Evolutionary conservation across 148 eudicot genomes (phyloP), one percentile per base, ranked within the genome.

Genomic region (Silene latifolia): DNA sequence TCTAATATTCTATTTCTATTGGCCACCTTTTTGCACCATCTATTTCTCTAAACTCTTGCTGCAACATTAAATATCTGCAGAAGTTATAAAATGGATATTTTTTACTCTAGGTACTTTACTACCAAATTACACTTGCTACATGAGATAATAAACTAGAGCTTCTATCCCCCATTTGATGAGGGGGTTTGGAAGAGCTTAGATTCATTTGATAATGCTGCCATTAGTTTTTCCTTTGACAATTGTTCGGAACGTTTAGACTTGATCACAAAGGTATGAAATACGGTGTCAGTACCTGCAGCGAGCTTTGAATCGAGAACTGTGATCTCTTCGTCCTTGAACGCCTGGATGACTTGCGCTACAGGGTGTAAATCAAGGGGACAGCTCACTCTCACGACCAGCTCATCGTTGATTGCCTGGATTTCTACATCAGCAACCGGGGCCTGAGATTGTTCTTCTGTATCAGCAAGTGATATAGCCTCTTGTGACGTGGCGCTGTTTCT

Each of bases 341-440:
- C 86, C 57, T 81, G 86, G 59, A 90, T 80, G 11, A 96, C 72
- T 23, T 83, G 84, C 0, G 95, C 84, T 2, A 86, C 90, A 4
- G 99, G 99, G 59, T 96, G 99, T 13, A 82, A 65, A 56, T 87
- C 88, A 77, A 86, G 67, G 13, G 97, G 83, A 73, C 86, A 88
- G 47, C 87, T 85, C 67, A 88, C 92, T 78, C 79, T 88, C 11
- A 96, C 88, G 8, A 80, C 76, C 8, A 93, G 91, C 72, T 87
- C 91, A 24, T 88, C 86, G 8, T 72, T 71, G 6, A 63, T 35
- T 13, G 89, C 83, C 80, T 85, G 80, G 42, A 96, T 78, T 32
- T 90, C 95, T 3, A 90, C 78, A 7, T 86, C 84, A 0, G 79
- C 69, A 46, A 70, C 73, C 10, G 85, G 77, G 2, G 71, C 71